Evolutionary conservation across 805 yeast genomes (phyloP), one percentile per base, ranked within the genome.

Genomic region (Cyberlindnera mississippiensis): DNA sequence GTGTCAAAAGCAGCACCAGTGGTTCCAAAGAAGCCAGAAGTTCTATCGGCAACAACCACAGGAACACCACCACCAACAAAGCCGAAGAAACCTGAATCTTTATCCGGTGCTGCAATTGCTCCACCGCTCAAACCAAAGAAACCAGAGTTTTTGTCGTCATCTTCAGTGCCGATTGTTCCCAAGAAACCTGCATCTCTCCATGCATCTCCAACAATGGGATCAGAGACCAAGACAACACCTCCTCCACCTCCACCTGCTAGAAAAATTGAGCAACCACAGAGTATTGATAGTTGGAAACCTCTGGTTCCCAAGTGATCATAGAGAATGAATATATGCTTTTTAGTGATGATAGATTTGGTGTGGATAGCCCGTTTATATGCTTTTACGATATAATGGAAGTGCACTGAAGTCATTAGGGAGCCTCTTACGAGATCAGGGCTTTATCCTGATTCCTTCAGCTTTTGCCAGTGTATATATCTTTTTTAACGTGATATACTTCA

Each of bases 261-360:
- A 19, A 45, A 42, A n/a, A 32, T 31, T 3, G 42, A 35, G 13
- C 30, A n/a, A n/a, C n/a, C n/a, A n/a, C n/a, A 34, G 24, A 45
- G 39, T 14, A 42, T 53, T 51, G 41, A 38, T 38, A 45, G 44
- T 14, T 53, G 57, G 57, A 40, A 33, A 8, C 57, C 57, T 6
- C 26, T 53, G 24, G 49, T 44, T 2, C 57, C 57, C 3, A 50
- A 51, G 24, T 20, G 24, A 20, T 20, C 6, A 20, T 6, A 20
- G 24, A 6, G 9, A 6, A 20, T 20, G 24, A 6, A 20, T 20
- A 20, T 20, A 20, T 20, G 9, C n/a, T n/a, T n/a, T n/a, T n/a
- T n/a, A n/a, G n/a, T n/a, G n/a, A n/a, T n/a, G n/a, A n/a, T n/a
- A n/a, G n/a, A n/a, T n/a, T n/a, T n/a, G n/a, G n/a, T n/a, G n/a